Conservation (phyloP, 2,329 filamentous ascomycete species). For the Colletotrichum orchidophilum region DNA sequence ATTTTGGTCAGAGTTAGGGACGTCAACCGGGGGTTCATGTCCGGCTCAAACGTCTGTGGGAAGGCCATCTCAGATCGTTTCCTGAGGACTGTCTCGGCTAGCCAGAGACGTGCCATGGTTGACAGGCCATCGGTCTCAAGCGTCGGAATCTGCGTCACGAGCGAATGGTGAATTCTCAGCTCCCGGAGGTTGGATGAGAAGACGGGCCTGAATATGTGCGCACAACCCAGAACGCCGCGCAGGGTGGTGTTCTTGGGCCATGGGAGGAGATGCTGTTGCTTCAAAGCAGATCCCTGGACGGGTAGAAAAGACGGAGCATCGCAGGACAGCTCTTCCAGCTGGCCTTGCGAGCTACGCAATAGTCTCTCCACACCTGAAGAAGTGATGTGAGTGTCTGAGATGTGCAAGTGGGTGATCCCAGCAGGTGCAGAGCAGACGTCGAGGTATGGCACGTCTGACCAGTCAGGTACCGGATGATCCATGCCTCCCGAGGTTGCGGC, state of each 20-base stretch:
- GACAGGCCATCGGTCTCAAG: slow-evolving; percentile 50
- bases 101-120: slow-evolving; percentile 45
- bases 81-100: slow-evolving; percentile 57
- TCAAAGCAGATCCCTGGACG: not conserved
- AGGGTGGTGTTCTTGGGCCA: slow-evolving; percentile 47
- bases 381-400: slow-evolving; percentile 61
- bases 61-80: slow-evolving; percentile 56
- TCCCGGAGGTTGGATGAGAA: slow-evolving; percentile 62
- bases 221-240: slow-evolving; percentile 54
- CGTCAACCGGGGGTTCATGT: slow-evolving; percentile 64
- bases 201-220: slow-evolving; percentile 61
- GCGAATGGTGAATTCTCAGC: slow-evolving; percentile 67
- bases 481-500: slow-evolving; percentile 24
- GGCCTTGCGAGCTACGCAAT: slow-evolving; percentile 53
- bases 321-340: slow-evolving; percentile 63
- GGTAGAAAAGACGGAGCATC: slow-evolving; percentile 47
- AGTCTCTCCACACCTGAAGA: slow-evolving; percentile 53
- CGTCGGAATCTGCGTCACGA: slow-evolving; percentile 64
- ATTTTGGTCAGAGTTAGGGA: slow-evolving; percentile 64
- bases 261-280: slow-evolving; percentile 15
- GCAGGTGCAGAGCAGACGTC: slow-evolving; percentile 39
- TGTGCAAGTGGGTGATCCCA: slow-evolving; percentile 63
- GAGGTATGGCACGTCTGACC: slow-evolving; percentile 30
- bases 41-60: slow-evolving; percentile 59
- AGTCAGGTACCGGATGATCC: slow-evolving; percentile 16